Evolutionary conservation across 495 filamentous ascomycete genomes (phyloP), one percentile per base, ranked within the genome.

Genomic region (Amphirosellinia nigrospora): DNA sequence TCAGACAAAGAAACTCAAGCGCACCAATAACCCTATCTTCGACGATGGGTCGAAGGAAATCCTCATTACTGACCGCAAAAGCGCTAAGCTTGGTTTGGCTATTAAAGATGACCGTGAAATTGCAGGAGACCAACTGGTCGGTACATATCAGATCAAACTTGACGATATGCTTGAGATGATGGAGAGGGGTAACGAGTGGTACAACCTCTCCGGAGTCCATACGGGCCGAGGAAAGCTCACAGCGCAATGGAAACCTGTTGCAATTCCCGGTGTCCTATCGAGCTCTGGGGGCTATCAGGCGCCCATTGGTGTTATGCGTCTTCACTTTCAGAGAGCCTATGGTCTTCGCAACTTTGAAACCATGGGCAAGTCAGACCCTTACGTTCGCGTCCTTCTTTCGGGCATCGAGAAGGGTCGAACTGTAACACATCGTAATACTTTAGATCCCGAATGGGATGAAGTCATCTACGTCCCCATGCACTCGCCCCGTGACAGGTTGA

Each of bases 281-380:
- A 92, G 93, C 68, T 91, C 91, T 60, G 92, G 94, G 68, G 96
- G 96, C 39, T 99, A 98, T 78, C 81, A 94, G 63, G 94, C 93
- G 7, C 96, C 96, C 2, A 92, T 98, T 64, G 96, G 96, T 76
- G 94, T 98, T 46, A 90, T 98, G 89, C 89, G 96, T 68, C 82
- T 99, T 71, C 94, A 99, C 77, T 97, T 98, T 84, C 89, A 92
- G 82, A 88, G 86, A 65, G 96, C 92, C 34, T 86, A 85, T 56
- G 85, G 93, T 64, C 86, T 99, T 26, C 93, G 94, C 55, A 99
- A 99, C 78, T 82, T 98, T 63, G 96, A 99, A 77, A 91, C 93
- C 50, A 88, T 99, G 82, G 96, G 96, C 80, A 98, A 98, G 81
- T 98, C 95, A 13, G 96, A 99, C 78, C 93, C 96, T 0, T 99